These are phyloP conservation scores for Plasmodium cynomolgi DNA, from an alignment of 169 alveolate species.

Conservation along the genomic window DNA sequence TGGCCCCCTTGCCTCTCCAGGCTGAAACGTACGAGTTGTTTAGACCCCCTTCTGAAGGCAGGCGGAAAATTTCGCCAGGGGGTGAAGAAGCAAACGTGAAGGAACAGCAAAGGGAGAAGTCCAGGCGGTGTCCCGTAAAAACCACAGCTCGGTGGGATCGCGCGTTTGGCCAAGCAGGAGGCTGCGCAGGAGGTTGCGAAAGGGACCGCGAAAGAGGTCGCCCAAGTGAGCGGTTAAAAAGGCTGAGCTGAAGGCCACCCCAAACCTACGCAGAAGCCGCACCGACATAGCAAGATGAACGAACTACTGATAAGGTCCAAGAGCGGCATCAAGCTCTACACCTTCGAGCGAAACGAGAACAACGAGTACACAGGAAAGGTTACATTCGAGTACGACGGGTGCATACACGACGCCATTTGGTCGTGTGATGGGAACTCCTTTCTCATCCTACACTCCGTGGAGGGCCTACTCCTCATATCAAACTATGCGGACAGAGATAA, in stretches of 20 bases:
- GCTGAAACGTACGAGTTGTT: background rate
- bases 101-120: background rate
- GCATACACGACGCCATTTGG: slow-evolving; percentile 68
- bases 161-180: background rate
- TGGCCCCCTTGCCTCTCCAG: background rate
- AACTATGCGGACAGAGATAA: background rate
- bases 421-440: slow-evolving; percentile 56
- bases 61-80: background rate
- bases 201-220: too few species aligned
- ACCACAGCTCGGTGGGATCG: background rate
- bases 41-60: background rate
- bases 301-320: slow-evolving; percentile 50
- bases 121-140: background rate
- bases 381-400: slow-evolving; percentile 52
- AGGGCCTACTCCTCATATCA: slow-evolving; percentile 27
- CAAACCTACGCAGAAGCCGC: background rate
- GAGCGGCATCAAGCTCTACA: slow-evolving; percentile 51
- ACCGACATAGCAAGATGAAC: slow-evolving; percentile 28
- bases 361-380: slow-evolving; percentile 9
- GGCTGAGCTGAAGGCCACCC: background rate
- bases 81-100: background rate
- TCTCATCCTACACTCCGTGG: slow-evolving; percentile 34
- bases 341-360: slow-evolving; percentile 20
- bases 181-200: too few species aligned
- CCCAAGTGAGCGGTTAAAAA: background rate